phyloP scores from a whole-genome alignment of 208 protist species.

The Acanthamoeba healyi region DNA sequence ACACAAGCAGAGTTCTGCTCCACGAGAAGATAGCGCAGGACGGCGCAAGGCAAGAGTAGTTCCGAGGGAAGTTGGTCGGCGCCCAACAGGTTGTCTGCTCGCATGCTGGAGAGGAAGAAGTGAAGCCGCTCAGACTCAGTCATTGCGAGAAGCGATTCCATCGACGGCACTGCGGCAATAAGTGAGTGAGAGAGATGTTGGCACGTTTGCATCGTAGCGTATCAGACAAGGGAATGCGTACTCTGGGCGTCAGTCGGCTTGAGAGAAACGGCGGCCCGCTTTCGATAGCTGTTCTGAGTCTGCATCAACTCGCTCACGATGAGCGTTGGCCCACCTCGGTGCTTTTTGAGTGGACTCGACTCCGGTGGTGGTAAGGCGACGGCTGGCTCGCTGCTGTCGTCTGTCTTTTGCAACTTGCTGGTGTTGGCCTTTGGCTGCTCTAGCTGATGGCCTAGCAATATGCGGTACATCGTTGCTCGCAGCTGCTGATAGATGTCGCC shows the following conservation, averaged over 20 bases:
- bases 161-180: not conserved
- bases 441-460: not conserved
- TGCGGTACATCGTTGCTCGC: not conserved
- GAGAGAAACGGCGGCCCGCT: not conserved
- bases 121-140: not conserved
- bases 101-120: not conserved
- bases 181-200: not conserved
- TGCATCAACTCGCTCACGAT: constrained; percentile 34
- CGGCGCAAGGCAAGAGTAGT: constrained; percentile 13
- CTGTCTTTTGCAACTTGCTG: not conserved
- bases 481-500: not conserved
- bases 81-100: not conserved
- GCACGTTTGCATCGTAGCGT: not conserved
- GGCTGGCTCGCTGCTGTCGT: not conserved
- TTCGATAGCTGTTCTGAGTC: constrained; percentile 14
- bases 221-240: not conserved
- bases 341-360: not conserved
- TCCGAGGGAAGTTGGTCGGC: not conserved
- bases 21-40: constrained; percentile 16
- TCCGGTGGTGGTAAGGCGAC: not conserved
- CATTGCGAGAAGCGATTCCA: not conserved
- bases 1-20: too few species aligned
- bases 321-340: not conserved
- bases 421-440: not conserved
- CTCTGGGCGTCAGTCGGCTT: not conserved